Evolutionary conservation across 2,329 filamentous ascomycete species (phyloP).

Genomic region (Penicillium sp.): DNA sequence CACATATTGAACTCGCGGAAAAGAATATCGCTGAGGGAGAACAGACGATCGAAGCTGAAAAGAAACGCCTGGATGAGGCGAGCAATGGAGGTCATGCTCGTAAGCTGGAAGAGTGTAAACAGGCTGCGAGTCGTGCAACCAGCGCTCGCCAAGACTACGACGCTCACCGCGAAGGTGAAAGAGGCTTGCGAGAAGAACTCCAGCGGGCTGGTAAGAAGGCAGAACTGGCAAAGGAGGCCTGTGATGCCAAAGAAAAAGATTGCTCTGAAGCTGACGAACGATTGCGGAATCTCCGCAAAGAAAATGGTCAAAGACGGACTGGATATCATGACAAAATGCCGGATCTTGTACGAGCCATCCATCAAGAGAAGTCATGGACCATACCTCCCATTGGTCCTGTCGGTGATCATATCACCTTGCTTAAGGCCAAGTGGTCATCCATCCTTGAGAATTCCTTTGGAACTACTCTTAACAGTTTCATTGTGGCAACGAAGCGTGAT

Average conservation of each 20-base stretch:
- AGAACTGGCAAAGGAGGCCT: conserved; percentile 21
- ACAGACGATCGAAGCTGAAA: conserved; percentile 50
- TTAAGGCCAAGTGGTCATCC: conserved; percentile 78
- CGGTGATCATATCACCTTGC: conserved; percentile 72
- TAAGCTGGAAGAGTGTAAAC: conserved; percentile 60
- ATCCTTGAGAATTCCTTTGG: conserved; percentile 79
- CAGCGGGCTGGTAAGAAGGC: conserved; percentile 36
- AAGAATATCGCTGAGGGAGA: conserved; percentile 43
- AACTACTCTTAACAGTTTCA: conserved; percentile 69
- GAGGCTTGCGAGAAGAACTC: conserved; percentile 37
- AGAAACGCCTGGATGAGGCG: conserved; percentile 61
- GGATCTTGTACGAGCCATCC: conserved; percentile 66
- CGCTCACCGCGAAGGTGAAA: conserved; percentile 40
- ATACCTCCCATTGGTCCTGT: conserved; percentile 79
- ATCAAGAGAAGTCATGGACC: conserved; percentile 67
- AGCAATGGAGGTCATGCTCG: conserved; percentile 69
- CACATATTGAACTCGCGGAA: conserved; percentile 57
- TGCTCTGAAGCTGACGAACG: conserved; percentile 53
- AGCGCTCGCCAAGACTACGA: conserved; percentile 47
- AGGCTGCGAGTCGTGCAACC: conserved; percentile 54
- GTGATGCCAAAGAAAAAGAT: conserved; percentile 54
- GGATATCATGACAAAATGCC: conserved; percentile 66
- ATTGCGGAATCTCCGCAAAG: conserved; percentile 55
- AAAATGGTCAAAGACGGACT: conserved; percentile 60
- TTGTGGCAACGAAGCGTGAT: conserved; percentile 77